A percentile compares a stretch with the other conserved stretches of the same genome.
phyloP scores from a whole-genome alignment of 2,329 filamentous ascomycete genomes.

The Aspergillus puulaauensis region DNA sequence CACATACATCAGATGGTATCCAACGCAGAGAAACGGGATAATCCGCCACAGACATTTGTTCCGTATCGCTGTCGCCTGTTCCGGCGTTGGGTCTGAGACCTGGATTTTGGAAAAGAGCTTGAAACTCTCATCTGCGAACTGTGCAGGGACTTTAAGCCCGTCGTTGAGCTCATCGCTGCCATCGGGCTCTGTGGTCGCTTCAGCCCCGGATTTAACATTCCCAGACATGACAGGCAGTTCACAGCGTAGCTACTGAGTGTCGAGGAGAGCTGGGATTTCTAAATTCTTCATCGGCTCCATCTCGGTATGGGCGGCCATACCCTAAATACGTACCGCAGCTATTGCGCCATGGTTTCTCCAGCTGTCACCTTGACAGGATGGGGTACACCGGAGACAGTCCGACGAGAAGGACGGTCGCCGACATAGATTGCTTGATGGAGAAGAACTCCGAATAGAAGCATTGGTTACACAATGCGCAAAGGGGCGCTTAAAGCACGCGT shows the following conservation, averaged over 20 bases:
- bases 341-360: background rate
- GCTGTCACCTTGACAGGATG: background rate
- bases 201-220: background rate
- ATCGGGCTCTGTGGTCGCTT: background rate
- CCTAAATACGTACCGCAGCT: background rate
- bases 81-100: slow-evolving; percentile 36
- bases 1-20: slow-evolving; percentile 44
- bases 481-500: background rate
- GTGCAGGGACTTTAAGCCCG: slow-evolving; percentile 33
- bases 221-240: background rate
- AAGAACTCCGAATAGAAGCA: background rate
- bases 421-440: background rate
- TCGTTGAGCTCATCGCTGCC: background rate
- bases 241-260: too few species aligned
- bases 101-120: slow-evolving; percentile 42
- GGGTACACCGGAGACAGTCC: background rate
- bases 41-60: slow-evolving; percentile 39
- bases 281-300: too few species aligned
- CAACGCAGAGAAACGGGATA: slow-evolving; percentile 40
- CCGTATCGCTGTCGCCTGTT: slow-evolving; percentile 15
- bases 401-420: background rate
- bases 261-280: too few species aligned
- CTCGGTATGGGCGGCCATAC: background rate
- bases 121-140: slow-evolving; percentile 44
- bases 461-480: background rate